Conservation (phyloP, 192 early-diverging fungal genomes). For the Coemansia sp. region DNA sequence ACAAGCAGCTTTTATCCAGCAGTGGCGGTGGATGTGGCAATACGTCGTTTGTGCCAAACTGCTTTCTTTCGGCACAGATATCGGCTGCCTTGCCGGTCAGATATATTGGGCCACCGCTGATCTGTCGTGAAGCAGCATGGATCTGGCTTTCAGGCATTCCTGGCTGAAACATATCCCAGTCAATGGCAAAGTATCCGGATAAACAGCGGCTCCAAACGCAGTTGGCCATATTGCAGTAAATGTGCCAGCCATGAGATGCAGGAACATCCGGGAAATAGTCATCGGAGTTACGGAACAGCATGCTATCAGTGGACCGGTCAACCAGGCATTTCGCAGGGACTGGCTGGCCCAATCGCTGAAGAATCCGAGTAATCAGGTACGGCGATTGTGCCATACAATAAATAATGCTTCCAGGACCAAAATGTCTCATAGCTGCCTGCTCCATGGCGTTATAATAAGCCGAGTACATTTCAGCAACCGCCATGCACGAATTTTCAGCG, state of each 20-base stretch:
- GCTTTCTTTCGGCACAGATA: neutral
- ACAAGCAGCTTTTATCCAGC: conserved; percentile 18
- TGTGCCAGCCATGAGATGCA: conserved; percentile 57
- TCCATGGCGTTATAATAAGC: conserved; percentile 52
- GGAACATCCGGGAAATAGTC: conserved; percentile 56
- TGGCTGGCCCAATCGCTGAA: conserved; percentile 9
- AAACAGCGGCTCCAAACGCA: conserved; percentile 46
- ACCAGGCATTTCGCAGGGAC: neutral
- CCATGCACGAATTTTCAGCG: neutral
- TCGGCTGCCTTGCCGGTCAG: conserved; percentile 45
- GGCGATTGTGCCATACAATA: conserved; percentile 59
- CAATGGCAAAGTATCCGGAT: conserved; percentile 14
- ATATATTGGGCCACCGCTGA: conserved; percentile 60
- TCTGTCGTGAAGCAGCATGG: conserved; percentile 52
- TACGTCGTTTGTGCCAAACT: conserved; percentile 5
- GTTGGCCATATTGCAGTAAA: conserved; percentile 58
- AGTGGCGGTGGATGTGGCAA: conserved; percentile 5
- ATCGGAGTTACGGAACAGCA: conserved; percentile 53
- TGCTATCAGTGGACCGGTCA: neutral
- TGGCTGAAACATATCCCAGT: conserved; percentile 66
- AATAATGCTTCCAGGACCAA: conserved; percentile 42
- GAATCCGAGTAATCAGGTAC: conserved; percentile 34
- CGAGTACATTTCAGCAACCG: conserved; percentile 21
- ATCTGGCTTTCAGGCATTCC: conserved; percentile 39
- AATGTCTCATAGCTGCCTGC: conserved; percentile 27